Percentiles rank a stretch among this genome's conserved stretches.
These are phyloP conservation scores for Alternaria gansuensis DNA, from an alignment of 2,329 filamentous ascomycete species.

Conservation along the genomic window DNA sequence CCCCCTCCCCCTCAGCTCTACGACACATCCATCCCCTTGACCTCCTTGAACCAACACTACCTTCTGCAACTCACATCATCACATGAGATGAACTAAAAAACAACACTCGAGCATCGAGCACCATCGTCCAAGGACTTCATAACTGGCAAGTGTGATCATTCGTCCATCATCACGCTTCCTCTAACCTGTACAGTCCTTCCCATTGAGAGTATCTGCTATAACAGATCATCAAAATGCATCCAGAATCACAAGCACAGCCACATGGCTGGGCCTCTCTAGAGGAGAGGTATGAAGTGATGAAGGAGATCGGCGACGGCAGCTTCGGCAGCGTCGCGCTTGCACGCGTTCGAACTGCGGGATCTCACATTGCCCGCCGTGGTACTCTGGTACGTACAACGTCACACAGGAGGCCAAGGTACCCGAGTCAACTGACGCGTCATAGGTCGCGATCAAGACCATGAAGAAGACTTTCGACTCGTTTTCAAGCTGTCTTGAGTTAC, in stretches of 20 bases:
- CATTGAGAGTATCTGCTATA: slow-evolving; percentile 18
- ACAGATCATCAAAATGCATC: slow-evolving; percentile 67
- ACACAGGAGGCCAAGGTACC: slow-evolving; percentile 16
- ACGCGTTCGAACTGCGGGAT: slow-evolving; percentile 87
- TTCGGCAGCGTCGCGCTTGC: slow-evolving; percentile 96
- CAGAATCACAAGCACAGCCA: slow-evolving; percentile 76
- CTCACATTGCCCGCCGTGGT: slow-evolving; percentile 85
- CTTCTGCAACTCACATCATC: slow-evolving; percentile 17
- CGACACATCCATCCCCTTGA: slow-evolving; percentile 33
- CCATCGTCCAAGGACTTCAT: slow-evolving; percentile 29
- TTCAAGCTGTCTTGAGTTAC: slow-evolving; percentile 85
- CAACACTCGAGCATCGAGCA: slow-evolving; percentile 15
- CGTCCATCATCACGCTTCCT: slow-evolving; percentile 1
- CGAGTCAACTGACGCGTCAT: slow-evolving; percentile 35
- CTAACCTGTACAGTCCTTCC: slow-evolving; percentile 33
- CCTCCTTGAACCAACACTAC: slow-evolving; percentile 25
- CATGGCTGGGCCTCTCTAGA: slow-evolving; percentile 77
- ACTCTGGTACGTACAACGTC: slow-evolving; percentile 76
- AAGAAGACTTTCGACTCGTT: slow-evolving; percentile 99
- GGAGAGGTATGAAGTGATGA: slow-evolving; percentile 95
- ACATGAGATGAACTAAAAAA: slow-evolving; percentile 50
- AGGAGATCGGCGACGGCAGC: slow-evolving; percentile 98
- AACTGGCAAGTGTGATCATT: slow-evolving; percentile 30
- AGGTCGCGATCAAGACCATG: slow-evolving; percentile 99
- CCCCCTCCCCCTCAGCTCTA: slow-evolving; percentile 37